Percentiles rank a stretch among this genome's conserved stretches.
Evolutionary conservation across 1,284 basidiomycete species (phyloP).

Genomic region (Microbotryum scabiosae): DNA sequence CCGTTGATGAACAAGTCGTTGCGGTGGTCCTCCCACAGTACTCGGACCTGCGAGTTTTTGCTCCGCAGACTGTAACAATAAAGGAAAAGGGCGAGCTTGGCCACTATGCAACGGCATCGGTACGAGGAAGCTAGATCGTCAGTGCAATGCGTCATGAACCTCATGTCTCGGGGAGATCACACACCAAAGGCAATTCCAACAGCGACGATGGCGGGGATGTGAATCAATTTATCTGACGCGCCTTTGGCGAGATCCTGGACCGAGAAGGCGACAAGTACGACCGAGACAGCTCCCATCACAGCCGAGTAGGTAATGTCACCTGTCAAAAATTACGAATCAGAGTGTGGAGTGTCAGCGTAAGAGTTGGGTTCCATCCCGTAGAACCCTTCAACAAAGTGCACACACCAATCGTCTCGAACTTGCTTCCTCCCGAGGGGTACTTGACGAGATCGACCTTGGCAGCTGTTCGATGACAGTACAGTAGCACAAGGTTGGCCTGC

Average conservation of each 20-base stretch:
- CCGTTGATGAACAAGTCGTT: constrained; percentile 37
- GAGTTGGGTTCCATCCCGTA: not conserved
- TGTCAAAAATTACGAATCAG: too few relatives aligned
- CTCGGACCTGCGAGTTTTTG: constrained; percentile 78
- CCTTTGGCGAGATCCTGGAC: constrained; percentile 19
- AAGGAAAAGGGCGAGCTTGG: constrained; percentile 76
- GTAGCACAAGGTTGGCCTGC: constrained; percentile 70
- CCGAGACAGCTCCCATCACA: constrained; percentile 75
- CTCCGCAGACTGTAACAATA: constrained; percentile 73
- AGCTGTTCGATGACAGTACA: constrained; percentile 70
- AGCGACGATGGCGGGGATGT: constrained; percentile 70
- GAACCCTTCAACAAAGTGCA: not conserved
- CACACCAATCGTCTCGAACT: constrained; percentile 11
- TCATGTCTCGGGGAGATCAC: constrained; percentile 16
- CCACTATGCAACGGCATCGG: constrained; percentile 45
- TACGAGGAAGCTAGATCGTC: not conserved
- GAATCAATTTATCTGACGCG: constrained; percentile 57
- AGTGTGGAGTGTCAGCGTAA: too few relatives aligned
- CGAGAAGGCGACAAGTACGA: constrained; percentile 56
- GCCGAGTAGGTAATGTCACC: constrained; percentile 66
- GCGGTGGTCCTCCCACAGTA: constrained; percentile 86
- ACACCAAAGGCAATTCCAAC: constrained; percentile 72
- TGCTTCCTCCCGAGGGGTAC: constrained; percentile 23
- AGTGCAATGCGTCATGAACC: not conserved
- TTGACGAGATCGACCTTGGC: constrained; percentile 51